phyloP scores from a whole-genome alignment of 805 yeast species.

The Starmerella vaccinii region DNA sequence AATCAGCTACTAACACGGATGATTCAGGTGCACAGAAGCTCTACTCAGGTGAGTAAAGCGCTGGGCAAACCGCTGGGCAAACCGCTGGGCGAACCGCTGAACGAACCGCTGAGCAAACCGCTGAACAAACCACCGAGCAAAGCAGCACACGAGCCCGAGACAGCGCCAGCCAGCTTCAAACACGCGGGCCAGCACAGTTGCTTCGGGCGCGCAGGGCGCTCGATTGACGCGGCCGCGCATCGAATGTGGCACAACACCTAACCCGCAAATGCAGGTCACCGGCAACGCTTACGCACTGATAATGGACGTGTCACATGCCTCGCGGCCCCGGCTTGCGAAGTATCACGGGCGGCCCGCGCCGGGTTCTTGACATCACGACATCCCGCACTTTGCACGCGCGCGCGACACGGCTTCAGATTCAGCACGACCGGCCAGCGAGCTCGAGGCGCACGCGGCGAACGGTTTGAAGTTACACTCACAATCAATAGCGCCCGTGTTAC shows the following conservation, averaged over 20 bases:
- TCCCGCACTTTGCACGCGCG: background rate
- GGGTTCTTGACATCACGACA: background rate
- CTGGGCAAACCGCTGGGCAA: too few species aligned
- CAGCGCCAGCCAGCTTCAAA: too few species aligned
- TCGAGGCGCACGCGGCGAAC: background rate
- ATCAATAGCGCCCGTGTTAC: background rate
- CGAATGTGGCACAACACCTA: background rate
- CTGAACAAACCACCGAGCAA: too few species aligned
- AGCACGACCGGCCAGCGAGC: background rate
- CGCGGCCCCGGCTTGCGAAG: background rate
- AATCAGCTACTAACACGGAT: too few species aligned
- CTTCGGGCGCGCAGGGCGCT: background rate
- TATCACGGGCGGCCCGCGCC: background rate
- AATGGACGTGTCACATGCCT: background rate
- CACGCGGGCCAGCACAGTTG: background rate
- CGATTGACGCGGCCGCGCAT: background rate
- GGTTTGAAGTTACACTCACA: too few species aligned
- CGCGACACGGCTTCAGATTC: background rate
- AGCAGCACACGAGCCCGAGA: too few species aligned
- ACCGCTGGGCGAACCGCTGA: too few species aligned
- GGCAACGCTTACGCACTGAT: slow-evolving; percentile 3
- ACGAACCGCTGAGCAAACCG: too few species aligned
- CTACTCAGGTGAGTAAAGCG: too few species aligned
- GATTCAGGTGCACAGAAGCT: too few species aligned
- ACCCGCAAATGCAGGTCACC: background rate